Evolutionary conservation across 2,329 filamentous ascomycete species (phyloP).

Genomic region (Penicillium sp.): DNA sequence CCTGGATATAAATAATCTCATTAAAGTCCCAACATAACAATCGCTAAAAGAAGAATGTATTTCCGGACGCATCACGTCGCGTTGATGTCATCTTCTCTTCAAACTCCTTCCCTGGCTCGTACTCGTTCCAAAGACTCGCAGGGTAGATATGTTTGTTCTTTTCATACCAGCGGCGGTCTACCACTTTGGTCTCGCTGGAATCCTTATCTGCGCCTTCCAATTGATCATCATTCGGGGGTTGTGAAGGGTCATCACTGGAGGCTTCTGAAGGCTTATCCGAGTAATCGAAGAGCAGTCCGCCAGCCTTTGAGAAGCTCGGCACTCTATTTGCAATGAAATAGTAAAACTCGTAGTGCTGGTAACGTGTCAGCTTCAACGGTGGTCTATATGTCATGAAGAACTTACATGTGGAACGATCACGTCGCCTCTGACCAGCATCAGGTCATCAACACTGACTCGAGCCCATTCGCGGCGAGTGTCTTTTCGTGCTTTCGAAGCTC

Average conservation of each 20-base stretch:
- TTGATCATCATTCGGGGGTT: conserved; percentile 51
- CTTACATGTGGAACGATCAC: conserved; percentile 92
- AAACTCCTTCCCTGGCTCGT: conserved; percentile 82
- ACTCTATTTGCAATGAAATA: conserved; percentile 83
- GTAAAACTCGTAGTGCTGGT: conserved; percentile 93
- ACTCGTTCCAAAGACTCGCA: conserved; percentile 92
- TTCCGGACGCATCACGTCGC: conserved; percentile 80
- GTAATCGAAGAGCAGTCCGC: conserved; percentile 77
- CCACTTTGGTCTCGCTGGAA: conserved; percentile 81
- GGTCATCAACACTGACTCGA: conserved; percentile 86
- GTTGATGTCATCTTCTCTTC: conserved; percentile 63
- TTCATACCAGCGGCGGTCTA: conserved; percentile 95
- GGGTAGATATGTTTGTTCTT: conserved; percentile 98
- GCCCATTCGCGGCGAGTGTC: conserved; percentile 81
- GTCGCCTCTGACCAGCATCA: conserved; percentile 87
- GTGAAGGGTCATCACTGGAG: conserved; percentile 39
- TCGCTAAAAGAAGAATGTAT: conserved; percentile 77
- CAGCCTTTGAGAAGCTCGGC: conserved; percentile 67
- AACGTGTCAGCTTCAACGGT: conserved; percentile 1
- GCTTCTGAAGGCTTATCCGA: conserved; percentile 44
- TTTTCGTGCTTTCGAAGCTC: conserved; percentile 46
- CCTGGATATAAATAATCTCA: conserved; percentile 12
- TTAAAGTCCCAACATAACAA: not conserved
- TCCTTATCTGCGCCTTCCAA: conserved; percentile 78
- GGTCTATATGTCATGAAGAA: conserved; percentile 22